These are phyloP conservation scores for Colletotrichum tropicicola DNA, from an alignment of 2,329 filamentous ascomycete species.

Conservation along the genomic window DNA sequence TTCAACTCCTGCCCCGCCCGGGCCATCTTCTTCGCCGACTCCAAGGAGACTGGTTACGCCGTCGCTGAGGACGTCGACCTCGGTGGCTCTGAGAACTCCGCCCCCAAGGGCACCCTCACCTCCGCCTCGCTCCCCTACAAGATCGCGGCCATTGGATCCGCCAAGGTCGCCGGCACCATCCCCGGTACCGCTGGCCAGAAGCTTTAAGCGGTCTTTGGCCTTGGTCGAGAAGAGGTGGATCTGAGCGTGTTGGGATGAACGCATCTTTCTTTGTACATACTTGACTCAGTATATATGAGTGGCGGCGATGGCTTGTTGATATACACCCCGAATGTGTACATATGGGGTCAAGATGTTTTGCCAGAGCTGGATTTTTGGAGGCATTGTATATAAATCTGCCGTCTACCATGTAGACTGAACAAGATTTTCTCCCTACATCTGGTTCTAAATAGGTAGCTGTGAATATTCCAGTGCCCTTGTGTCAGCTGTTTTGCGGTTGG, in stretches of 20 bases:
- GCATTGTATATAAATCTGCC: slow-evolving; percentile 10
- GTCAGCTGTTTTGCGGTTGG: background rate
- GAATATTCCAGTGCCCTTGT: background rate
- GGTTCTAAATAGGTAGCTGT: background rate
- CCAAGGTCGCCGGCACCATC: slow-evolving; percentile 51
- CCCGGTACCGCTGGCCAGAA: slow-evolving; percentile 43
- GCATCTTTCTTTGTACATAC: slow-evolving; percentile 21
- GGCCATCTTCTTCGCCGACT: slow-evolving; percentile 46
- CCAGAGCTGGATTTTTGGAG: slow-evolving; percentile 15
- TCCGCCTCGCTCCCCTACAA: slow-evolving; percentile 60
- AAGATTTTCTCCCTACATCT: background rate
- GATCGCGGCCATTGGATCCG: slow-evolving; percentile 49
- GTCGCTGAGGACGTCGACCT: slow-evolving; percentile 48
- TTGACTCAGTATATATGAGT: slow-evolving; percentile 16
- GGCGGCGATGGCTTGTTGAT: background rate
- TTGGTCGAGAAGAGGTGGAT: background rate
- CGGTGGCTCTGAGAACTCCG: slow-evolving; percentile 55
- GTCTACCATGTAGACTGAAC: slow-evolving; percentile 7
- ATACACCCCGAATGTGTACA: background rate
- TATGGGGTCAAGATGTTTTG: background rate
- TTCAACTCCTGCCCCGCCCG: slow-evolving; percentile 48
- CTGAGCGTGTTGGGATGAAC: background rate
- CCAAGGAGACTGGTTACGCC: slow-evolving; percentile 47
- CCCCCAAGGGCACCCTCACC: slow-evolving; percentile 54
- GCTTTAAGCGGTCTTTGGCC: slow-evolving; percentile 23